Evolutionary conservation across 805 yeast species (phyloP).

Genomic region (Grigorovia humatica): DNA sequence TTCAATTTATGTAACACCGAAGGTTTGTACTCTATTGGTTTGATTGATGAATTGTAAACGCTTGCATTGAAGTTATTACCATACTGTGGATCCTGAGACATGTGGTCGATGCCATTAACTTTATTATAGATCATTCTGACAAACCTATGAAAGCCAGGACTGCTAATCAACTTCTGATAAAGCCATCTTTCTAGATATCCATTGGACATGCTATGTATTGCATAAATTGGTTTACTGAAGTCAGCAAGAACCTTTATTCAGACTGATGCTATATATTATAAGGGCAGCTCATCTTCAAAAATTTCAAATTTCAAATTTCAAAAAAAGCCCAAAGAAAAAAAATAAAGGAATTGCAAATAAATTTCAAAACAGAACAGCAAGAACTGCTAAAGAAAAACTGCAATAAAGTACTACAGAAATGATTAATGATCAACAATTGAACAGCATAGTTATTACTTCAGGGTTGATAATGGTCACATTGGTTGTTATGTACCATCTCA

Average conservation of each 20-base stretch:
- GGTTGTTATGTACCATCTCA: conserved; percentile 61
- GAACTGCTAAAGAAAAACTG: background rate
- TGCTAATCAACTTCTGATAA: conserved; percentile 39
- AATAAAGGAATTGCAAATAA: background rate
- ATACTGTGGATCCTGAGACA: conserved; percentile 17
- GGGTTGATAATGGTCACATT: conserved; percentile 66
- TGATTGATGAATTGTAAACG: conserved; percentile 14
- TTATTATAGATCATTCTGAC: conserved; percentile 54
- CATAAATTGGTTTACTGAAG: background rate
- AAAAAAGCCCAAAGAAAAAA: background rate
- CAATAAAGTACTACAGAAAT: conserved; percentile 28
- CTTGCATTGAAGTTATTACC: background rate
- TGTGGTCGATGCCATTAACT: conserved; percentile 46
- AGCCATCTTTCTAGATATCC: conserved; percentile 34
- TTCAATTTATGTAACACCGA: conserved; percentile 44
- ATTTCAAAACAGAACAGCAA: background rate
- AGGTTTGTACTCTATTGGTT: conserved; percentile 34
- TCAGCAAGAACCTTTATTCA: background rate
- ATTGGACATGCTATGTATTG: background rate
- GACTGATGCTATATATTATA: background rate
- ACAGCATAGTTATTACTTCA: conserved; percentile 58
- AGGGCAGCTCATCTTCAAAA: background rate
- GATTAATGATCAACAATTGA: conserved; percentile 78
- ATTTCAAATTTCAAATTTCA: background rate
- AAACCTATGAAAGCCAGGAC: conserved; percentile 50